These are phyloP conservation scores for Carallia pectinifolia DNA, from an alignment of 345 rosid genomes.

Conservation along the genomic window DNA sequence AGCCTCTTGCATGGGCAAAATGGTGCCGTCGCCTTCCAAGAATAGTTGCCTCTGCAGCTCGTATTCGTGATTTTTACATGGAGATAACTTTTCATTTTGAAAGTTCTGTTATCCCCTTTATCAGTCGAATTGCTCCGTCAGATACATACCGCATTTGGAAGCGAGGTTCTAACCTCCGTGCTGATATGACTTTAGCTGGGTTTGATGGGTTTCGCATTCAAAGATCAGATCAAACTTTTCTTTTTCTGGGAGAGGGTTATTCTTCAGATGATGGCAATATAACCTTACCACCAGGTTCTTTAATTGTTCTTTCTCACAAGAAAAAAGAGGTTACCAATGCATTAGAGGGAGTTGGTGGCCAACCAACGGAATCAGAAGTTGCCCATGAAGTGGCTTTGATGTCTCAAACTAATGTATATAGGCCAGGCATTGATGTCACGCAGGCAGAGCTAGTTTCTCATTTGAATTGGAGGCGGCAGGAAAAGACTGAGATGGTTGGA, in stretches of 20 bases:
- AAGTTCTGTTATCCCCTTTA: conserved; percentile 17
- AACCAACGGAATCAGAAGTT: conserved; percentile 90
- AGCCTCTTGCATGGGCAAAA: conserved; percentile 21
- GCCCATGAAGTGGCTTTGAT: conserved; percentile 88
- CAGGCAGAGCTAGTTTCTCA: conserved; percentile 93
- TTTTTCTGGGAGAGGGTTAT: conserved; percentile 31
- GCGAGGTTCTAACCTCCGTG: conserved; percentile 15
- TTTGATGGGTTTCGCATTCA: conserved; percentile 20
- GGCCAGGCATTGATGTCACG: conserved; percentile 98
- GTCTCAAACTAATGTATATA: conserved; percentile 98
- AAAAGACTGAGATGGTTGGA: conserved; percentile 91
- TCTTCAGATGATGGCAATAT: conserved; percentile 66
- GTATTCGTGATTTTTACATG: conserved; percentile 21
- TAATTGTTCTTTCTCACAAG: conserved; percentile 88
- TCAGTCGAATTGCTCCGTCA: conserved; percentile 18
- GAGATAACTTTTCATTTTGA: conserved; percentile 23
- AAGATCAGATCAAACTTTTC: conserved; percentile 13
- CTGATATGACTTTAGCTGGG: conserved; percentile 22
- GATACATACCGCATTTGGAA: conserved; percentile 24
- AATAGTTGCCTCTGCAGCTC: conserved; percentile 9
- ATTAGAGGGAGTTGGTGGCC: conserved; percentile 93
- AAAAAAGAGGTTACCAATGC: conserved; percentile 95
- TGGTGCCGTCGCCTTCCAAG: conserved; percentile 19
- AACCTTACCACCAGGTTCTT: conserved; percentile 66
- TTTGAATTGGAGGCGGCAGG: conserved; percentile 96